Evolutionary conservation across 768 basidiomycete genomes (phyloP).

Genomic region (Albatrellus ellisii): DNA sequence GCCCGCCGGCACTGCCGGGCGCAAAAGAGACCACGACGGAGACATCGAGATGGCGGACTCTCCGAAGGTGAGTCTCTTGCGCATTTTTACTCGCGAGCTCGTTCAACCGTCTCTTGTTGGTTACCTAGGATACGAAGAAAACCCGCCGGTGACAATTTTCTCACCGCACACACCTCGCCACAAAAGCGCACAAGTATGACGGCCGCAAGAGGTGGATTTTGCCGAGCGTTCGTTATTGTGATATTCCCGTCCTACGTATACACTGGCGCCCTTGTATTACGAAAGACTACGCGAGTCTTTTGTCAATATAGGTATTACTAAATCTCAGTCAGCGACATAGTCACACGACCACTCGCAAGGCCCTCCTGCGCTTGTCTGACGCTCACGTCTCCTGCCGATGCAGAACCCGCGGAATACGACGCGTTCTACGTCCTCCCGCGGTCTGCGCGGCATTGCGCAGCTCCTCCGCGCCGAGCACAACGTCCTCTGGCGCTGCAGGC

Average conservation of each 20-base stretch:
- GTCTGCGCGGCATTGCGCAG: constrained; percentile 75
- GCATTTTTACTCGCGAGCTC: not conserved
- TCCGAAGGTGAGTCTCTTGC: not conserved
- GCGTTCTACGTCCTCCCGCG: constrained; percentile 85
- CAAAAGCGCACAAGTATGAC: not conserved
- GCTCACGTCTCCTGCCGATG: constrained; percentile 9
- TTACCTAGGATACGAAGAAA: not conserved
- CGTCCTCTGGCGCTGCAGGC: constrained; percentile 42
- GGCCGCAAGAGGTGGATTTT: too few species aligned
- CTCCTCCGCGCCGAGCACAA: constrained; percentile 79
- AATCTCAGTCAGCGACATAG: too few species aligned
- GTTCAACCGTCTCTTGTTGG: not conserved
- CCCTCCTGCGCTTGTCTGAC: too few species aligned
- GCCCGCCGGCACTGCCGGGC: not conserved
- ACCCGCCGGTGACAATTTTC: too few species aligned
- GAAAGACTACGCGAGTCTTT: too few species aligned
- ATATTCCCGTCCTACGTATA: too few species aligned
- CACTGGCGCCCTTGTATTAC: too few species aligned
- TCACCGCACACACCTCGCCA: too few species aligned
- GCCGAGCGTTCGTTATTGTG: too few species aligned
- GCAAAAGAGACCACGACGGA: constrained; percentile 11
- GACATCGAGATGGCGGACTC: constrained; percentile 8
- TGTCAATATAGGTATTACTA: too few species aligned
- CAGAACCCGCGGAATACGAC: constrained; percentile 80
- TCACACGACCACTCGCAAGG: too few species aligned